phyloP scores from a whole-genome alignment of 2,329 filamentous ascomycete genomes.

The Fusarium burgessii region DNA sequence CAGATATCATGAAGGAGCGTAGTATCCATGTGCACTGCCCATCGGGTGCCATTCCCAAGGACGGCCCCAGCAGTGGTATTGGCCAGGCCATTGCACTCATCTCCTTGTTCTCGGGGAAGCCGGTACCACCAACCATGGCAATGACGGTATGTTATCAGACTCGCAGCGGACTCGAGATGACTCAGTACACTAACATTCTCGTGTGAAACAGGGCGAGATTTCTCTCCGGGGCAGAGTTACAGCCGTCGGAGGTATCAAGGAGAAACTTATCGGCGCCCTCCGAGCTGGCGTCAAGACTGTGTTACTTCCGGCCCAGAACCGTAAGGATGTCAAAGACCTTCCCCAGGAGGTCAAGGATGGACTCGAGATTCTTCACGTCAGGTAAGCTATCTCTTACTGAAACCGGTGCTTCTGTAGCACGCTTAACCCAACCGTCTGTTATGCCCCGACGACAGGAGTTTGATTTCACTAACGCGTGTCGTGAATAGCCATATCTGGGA shows the following conservation, averaged over 20 bases:
- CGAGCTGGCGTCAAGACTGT: slow-evolving; percentile 96
- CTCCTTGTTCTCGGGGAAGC: slow-evolving; percentile 85
- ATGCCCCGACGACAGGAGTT: slow-evolving; percentile 32
- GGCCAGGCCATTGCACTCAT: slow-evolving; percentile 95
- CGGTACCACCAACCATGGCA: slow-evolving; percentile 90
- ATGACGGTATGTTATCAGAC: slow-evolving; percentile 77
- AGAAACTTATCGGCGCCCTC: slow-evolving; percentile 95
- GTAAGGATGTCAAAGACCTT: slow-evolving; percentile 91
- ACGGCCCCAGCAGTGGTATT: slow-evolving; percentile 87
- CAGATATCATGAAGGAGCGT: slow-evolving; percentile 96
- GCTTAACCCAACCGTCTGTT: slow-evolving; percentile 30
- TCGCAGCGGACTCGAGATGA: slow-evolving; percentile 37
- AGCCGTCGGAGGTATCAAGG: slow-evolving; percentile 97
- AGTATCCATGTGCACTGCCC: slow-evolving; percentile 97
- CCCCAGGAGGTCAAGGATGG: slow-evolving; percentile 90
- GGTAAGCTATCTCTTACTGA: slow-evolving; percentile 71
- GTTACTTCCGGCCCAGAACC: slow-evolving; percentile 85
- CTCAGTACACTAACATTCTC: slow-evolving; percentile 42
- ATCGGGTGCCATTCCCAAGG: slow-evolving; percentile 93
- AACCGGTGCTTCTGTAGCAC: slow-evolving; percentile 31
- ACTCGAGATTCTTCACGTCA: slow-evolving; percentile 88
- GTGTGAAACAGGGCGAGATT: slow-evolving; percentile 68
- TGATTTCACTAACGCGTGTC: slow-evolving; percentile 49
- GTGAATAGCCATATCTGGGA: slow-evolving; percentile 87
- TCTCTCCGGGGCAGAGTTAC: slow-evolving; percentile 90